Conservation (phyloP, 2,329 filamentous ascomycete genomes). For the Cladophialophora psammophila region DNA sequence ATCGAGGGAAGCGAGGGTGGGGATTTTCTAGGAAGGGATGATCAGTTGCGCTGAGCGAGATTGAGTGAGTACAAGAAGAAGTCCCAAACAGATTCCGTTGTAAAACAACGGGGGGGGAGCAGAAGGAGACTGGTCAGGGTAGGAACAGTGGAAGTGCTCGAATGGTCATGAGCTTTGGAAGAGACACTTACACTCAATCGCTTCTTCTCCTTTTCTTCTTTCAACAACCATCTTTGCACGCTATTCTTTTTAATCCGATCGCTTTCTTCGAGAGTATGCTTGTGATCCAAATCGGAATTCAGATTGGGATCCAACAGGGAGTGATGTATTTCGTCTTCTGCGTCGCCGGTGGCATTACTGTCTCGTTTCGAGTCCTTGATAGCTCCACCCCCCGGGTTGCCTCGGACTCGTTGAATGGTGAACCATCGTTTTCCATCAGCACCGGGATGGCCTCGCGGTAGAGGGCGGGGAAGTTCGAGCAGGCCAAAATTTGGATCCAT, state of each 20-base stretch:
- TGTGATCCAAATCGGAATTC: slow-evolving; percentile 66
- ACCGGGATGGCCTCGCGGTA: slow-evolving; percentile 57
- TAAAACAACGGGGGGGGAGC: not conserved
- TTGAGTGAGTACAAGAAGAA: not conserved
- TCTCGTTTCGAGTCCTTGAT: slow-evolving; percentile 35
- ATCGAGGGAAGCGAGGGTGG: slow-evolving; percentile 13
- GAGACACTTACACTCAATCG: slow-evolving; percentile 48
- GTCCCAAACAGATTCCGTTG: not conserved
- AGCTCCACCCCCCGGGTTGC: slow-evolving; percentile 62
- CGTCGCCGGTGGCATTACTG: slow-evolving; percentile 42
- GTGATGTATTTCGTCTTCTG: slow-evolving; percentile 64
- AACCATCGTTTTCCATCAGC: slow-evolving; percentile 66
- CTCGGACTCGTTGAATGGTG: slow-evolving; percentile 79
- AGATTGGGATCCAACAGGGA: slow-evolving; percentile 52
- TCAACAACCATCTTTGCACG: slow-evolving; percentile 70
- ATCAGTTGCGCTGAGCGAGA: not conserved
- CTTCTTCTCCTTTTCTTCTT: slow-evolving; percentile 70
- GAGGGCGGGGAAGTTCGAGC: slow-evolving; percentile 49
- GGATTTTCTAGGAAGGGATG: slow-evolving; percentile 23
- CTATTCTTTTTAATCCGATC: slow-evolving; percentile 84
- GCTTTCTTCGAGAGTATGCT: slow-evolving; percentile 74
- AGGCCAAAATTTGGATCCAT: slow-evolving; percentile 50
- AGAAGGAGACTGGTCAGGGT: not conserved
- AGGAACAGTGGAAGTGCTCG: not conserved
- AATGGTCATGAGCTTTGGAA: not conserved